These are phyloP conservation scores for Diospyros lotus DNA, from an alignment of 148 eudicot genomes.

Conservation along the genomic window DNA sequence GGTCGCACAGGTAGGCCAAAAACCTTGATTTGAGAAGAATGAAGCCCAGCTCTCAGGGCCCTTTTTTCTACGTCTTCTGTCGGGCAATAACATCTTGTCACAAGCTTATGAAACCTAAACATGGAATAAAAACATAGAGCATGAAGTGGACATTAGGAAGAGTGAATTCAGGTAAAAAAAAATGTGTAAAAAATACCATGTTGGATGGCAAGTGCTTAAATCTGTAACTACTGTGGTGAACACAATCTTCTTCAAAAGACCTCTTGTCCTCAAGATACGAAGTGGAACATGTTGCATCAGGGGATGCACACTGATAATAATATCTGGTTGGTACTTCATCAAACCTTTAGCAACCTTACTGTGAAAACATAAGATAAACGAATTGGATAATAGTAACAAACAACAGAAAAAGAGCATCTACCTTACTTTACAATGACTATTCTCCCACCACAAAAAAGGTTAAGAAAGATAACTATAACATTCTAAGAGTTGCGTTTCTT, in stretches of 20 bases:
- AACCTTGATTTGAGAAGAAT: conserved; percentile 82
- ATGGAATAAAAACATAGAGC: neutral
- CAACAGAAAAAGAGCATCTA: neutral
- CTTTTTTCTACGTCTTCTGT: conserved; percentile 87
- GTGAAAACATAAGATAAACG: conserved; percentile 18
- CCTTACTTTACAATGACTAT: neutral
- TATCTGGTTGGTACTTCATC: conserved; percentile 95
- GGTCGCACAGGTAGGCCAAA: conserved; percentile 98
- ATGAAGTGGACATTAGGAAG: conserved; percentile 12
- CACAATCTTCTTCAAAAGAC: conserved; percentile 81
- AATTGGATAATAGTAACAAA: neutral
- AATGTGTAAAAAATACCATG: conserved; percentile 51
- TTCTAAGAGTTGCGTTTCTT: neutral
- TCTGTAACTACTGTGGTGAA: conserved; percentile 94
- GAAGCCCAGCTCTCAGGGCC: conserved; percentile 81
- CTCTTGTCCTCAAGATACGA: conserved; percentile 79
- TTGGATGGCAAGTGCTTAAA: conserved; percentile 95
- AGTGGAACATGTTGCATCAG: conserved; percentile 99
- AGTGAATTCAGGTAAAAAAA: neutral
- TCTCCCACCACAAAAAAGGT: neutral
- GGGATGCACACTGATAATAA: conserved; percentile 98
- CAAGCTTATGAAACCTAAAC: conserved; percentile 96
- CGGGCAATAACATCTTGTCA: conserved; percentile 97
- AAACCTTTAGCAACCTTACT: conserved; percentile 95
- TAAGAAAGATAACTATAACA: neutral